Conservation (phyloP, 2,329 filamentous ascomycete species). For the Scytalidium sp. region DNA sequence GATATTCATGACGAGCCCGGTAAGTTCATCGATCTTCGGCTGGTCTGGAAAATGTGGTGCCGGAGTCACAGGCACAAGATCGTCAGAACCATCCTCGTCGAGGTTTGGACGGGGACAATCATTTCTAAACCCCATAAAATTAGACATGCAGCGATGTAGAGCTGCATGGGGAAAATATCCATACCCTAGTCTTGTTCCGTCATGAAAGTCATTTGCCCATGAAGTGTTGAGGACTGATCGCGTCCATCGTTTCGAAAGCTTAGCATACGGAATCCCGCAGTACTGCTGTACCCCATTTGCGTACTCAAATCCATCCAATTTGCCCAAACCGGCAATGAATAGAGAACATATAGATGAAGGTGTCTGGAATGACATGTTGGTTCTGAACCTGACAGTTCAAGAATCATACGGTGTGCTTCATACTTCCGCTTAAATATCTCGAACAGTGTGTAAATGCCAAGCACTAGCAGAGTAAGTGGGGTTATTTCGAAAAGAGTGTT, state of each 20-base stretch:
- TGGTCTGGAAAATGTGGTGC: neutral
- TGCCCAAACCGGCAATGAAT: too few species aligned
- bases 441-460: too few species aligned
- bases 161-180: neutral
- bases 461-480: too few species aligned
- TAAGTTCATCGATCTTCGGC: neutral
- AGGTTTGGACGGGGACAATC: neutral
- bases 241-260: neutral
- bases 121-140: neutral
- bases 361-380: too few species aligned
- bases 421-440: too few species aligned
- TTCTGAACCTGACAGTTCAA: too few species aligned
- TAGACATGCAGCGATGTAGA: neutral
- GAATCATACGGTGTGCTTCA: too few species aligned
- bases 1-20: neutral
- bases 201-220: neutral
- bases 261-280: neutral
- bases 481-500: too few species aligned
- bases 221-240: neutral
- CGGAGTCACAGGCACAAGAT: neutral
- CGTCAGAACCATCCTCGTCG: neutral
- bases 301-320: neutral
- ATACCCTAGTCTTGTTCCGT: slow-evolving; percentile 1
- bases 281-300: neutral
- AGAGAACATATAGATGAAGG: too few species aligned